These are phyloP conservation scores for Ceratobasidium sp. DNA, from an alignment of 1,284 basidiomycete genomes.

Conservation along the genomic window DNA sequence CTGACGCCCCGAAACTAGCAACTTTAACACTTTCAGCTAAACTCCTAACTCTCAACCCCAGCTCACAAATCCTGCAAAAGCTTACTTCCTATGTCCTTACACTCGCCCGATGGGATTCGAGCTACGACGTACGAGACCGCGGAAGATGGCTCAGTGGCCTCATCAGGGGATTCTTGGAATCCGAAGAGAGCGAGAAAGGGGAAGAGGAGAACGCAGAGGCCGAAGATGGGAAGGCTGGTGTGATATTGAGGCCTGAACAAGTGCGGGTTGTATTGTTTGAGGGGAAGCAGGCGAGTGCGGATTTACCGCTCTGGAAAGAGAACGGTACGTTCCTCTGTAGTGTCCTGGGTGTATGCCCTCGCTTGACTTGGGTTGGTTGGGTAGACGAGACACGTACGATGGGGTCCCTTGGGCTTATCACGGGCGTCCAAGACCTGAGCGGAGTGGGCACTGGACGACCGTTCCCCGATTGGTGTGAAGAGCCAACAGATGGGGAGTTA, in stretches of 20 bases:
- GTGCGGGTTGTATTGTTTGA: constrained; percentile 81
- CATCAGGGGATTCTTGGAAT: constrained; percentile 64
- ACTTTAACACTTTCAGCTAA: constrained; percentile 85
- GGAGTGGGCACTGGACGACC: constrained; percentile 55
- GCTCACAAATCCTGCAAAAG: constrained; percentile 58
- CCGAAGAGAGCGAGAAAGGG: constrained; percentile 53
- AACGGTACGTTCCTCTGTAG: constrained; percentile 53
- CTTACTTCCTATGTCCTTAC: constrained; percentile 79
- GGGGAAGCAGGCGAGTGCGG: constrained; percentile 60
- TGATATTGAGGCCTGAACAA: constrained; percentile 70
- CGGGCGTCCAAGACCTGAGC: constrained; percentile 54
- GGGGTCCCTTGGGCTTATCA: constrained; percentile 68
- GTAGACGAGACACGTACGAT: constrained; percentile 57
- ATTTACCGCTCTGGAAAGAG: constrained; percentile 40
- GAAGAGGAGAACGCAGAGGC: constrained; percentile 38
- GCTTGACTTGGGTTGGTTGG: constrained; percentile 43
- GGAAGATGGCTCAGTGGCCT: constrained; percentile 82
- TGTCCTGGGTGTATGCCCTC: neutral
- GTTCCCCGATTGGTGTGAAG: constrained; percentile 57
- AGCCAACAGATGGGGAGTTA: constrained; percentile 57
- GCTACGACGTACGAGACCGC: constrained; percentile 90
- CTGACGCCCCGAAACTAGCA: constrained; percentile 78
- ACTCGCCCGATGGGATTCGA: constrained; percentile 86
- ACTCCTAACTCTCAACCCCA: constrained; percentile 75
- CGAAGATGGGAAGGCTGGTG: constrained; percentile 67